Percentiles rank a stretch among this genome's conserved stretches.
These are phyloP conservation scores for Amanita jacksonii DNA, from an alignment of 768 basidiomycete genomes.

Conservation along the genomic window DNA sequence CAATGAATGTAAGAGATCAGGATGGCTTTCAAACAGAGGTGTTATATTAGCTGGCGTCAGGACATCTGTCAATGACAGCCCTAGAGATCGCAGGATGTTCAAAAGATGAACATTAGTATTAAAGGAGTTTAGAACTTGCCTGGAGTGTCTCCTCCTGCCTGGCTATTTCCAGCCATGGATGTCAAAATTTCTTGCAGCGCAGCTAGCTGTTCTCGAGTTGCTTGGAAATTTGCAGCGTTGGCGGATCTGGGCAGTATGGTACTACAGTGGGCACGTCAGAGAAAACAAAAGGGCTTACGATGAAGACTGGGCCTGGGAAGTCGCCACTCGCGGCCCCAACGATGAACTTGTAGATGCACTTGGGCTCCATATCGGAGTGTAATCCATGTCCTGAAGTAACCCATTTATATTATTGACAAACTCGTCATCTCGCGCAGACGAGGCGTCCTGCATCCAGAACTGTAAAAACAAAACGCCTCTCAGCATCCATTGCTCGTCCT, in stretches of 20 bases:
- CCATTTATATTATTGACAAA: slow-evolving; percentile 66
- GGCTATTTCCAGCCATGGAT: slow-evolving; percentile 28
- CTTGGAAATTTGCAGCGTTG: slow-evolving; percentile 22
- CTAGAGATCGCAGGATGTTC: too few species aligned
- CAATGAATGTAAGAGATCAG: slow-evolving; percentile 56
- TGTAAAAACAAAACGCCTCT: slow-evolving; percentile 20
- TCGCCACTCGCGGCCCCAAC: slow-evolving; percentile 40
- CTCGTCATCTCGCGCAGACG: slow-evolving; percentile 57
- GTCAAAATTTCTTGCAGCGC: slow-evolving; percentile 49
- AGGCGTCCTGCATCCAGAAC: slow-evolving; percentile 88
- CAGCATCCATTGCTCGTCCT: slow-evolving; percentile 2
- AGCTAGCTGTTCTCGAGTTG: slow-evolving; percentile 59
- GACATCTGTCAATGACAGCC: slow-evolving; percentile 65
- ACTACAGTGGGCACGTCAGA: background rate
- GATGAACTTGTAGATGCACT: slow-evolving; percentile 25
- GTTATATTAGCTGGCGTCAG: slow-evolving; percentile 64
- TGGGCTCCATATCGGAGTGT: slow-evolving; percentile 47
- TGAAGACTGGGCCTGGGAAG: slow-evolving; percentile 23
- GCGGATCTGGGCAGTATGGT: slow-evolving; percentile 12
- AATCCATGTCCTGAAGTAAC: slow-evolving; percentile 57
- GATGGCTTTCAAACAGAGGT: slow-evolving; percentile 62
- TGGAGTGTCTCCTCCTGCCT: slow-evolving; percentile 23
- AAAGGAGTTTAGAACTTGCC: background rate
- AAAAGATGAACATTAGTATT: background rate
- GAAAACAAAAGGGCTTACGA: slow-evolving; percentile 19